Evolutionary conservation across 805 yeast genomes (phyloP).

Genomic region (Myxozyma udenii): DNA sequence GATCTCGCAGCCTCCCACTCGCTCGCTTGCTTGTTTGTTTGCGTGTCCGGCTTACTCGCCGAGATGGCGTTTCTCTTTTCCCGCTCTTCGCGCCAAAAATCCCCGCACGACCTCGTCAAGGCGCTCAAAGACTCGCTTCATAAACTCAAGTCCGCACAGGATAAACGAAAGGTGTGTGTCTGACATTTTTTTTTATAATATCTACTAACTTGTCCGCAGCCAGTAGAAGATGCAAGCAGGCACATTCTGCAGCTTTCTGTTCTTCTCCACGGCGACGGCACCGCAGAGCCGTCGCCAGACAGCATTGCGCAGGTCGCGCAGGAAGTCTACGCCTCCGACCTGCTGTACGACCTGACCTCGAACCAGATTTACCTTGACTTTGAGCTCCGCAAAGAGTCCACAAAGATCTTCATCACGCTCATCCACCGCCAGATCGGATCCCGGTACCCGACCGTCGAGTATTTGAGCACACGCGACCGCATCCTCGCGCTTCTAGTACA

Average conservation of each 20-base stretch:
- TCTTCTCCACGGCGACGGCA: conserved; percentile 65
- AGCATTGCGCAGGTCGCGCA: conserved; percentile 72
- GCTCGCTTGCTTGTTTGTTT: no score
- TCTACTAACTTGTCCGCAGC: conserved; percentile 41
- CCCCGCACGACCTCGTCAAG: conserved; percentile 79
- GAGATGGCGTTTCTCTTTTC: conserved; percentile 86
- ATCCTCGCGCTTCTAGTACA: conserved; percentile 58
- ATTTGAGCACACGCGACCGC: conserved; percentile 63
- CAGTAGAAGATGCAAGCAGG: conserved; percentile 71
- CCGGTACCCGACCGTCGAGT: conserved; percentile 84
- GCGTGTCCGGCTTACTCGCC: no score
- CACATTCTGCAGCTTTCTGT: conserved; percentile 61
- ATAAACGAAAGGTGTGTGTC: conserved; percentile 40
- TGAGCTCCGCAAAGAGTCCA: conserved; percentile 84
- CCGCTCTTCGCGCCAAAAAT: conserved; percentile 68
- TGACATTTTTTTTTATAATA: conserved; percentile 34
- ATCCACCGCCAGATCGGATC: conserved; percentile 73
- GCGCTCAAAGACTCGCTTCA: conserved; percentile 68
- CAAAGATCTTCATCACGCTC: conserved; percentile 66
- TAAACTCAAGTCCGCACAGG: conserved; percentile 37
- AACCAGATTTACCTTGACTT: conserved; percentile 72
- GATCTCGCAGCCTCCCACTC: no score
- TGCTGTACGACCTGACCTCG: conserved; percentile 57
- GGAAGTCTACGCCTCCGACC: conserved; percentile 71
- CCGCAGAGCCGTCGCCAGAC: conserved; percentile 55